Conservation (phyloP, 306 rosid species). For the Biancaea sappan region DNA sequence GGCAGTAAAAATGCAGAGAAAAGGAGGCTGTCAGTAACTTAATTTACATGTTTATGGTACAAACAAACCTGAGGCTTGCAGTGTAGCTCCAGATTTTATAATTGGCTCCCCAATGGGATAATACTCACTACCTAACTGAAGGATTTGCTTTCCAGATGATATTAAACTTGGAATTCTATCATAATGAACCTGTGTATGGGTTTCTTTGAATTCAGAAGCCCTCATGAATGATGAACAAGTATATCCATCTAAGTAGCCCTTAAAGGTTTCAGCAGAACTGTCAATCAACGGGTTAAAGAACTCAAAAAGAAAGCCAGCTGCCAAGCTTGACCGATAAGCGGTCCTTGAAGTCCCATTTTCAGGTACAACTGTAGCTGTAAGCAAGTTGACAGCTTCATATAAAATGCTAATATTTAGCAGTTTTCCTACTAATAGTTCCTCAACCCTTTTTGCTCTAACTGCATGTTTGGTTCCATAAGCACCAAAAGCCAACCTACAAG, state of each 20-base stretch:
- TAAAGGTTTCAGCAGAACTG: conserved; percentile 28
- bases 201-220: conserved; percentile 34
- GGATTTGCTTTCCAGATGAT: conserved; percentile 68
- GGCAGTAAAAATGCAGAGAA: neutral
- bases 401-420: conserved; percentile 50
- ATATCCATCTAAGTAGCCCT: conserved; percentile 32
- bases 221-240: neutral
- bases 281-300: conserved; percentile 65
- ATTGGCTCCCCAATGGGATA: conserved; percentile 75
- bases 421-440: conserved; percentile 68
- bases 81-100: conserved; percentile 69
- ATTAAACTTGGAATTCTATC: conserved; percentile 43
- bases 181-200: conserved; percentile 22
- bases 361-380: conserved; percentile 53
- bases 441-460: conserved; percentile 75
- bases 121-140: conserved; percentile 52
- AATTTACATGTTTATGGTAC: conserved; percentile 1
- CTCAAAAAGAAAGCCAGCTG: conserved; percentile 73
- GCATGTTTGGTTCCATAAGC: conserved; percentile 73
- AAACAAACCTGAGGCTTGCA: conserved; percentile 87
- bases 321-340: conserved; percentile 77
- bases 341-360: conserved; percentile 55
- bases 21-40: neutral
- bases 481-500: conserved; percentile 77
- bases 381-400: conserved; percentile 58